Conservation (phyloP, 31 red algal species). For the Endocladia muricata region DNA sequence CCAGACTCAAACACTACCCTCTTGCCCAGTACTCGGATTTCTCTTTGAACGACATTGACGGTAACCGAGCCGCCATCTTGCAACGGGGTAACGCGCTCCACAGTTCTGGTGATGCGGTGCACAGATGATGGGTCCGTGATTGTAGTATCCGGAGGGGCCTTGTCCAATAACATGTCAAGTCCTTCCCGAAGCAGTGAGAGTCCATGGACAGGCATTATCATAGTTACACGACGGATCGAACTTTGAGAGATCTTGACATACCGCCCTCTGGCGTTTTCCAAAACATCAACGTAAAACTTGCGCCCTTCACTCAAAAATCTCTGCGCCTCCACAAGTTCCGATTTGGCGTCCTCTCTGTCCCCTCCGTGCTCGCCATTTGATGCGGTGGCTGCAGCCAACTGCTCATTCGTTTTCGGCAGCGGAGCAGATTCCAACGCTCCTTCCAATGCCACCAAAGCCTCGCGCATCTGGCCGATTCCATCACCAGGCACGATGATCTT, state of each 20-base stretch:
- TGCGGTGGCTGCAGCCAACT: neutral
- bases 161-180: constrained; percentile 45
- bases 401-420: neutral
- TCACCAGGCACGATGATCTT: constrained; percentile 48
- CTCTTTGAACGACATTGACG: constrained; percentile 41
- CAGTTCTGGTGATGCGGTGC: constrained; percentile 43
- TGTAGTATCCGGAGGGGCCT: constrained; percentile 40
- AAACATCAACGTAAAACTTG: constrained; percentile 56
- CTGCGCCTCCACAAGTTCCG: constrained; percentile 34
- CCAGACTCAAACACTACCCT: constrained; percentile 59
- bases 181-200: constrained; percentile 36
- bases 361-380: neutral
- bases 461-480: constrained; percentile 46
- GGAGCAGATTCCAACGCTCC: neutral
- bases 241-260: constrained; percentile 63
- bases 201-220: constrained; percentile 42
- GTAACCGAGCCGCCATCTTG: constrained; percentile 40
- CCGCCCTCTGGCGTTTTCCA: constrained; percentile 57
- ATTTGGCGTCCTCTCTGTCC: constrained; percentile 48
- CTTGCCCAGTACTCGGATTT: constrained; percentile 61
- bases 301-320: constrained; percentile 38
- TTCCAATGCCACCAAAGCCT: constrained; percentile 27
- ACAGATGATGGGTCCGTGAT: constrained; percentile 53
- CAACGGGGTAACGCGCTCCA: constrained; percentile 39
- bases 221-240: constrained; percentile 42